A percentile compares a stretch with the other conserved stretches of the same genome.
Conservation (phyloP, 768 basidiomycete species). For the Lactifluus echinatus region DNA sequence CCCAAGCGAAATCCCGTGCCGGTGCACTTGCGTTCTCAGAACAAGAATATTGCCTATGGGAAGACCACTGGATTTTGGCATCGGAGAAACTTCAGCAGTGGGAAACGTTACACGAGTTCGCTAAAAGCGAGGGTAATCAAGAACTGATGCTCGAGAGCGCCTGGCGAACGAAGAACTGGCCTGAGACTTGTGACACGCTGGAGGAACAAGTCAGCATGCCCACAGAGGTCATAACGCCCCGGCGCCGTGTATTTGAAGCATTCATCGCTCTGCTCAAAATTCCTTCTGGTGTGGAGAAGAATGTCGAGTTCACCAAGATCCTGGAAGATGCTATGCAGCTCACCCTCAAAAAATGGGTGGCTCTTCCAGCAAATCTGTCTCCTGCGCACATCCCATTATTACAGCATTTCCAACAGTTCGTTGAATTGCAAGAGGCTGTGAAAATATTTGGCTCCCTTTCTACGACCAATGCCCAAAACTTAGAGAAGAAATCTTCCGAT, state of each 20-base stretch:
- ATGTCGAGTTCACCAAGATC: conserved; percentile 77
- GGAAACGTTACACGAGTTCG: conserved; percentile 91
- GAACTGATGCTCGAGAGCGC: conserved; percentile 92
- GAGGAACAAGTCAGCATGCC: conserved; percentile 76
- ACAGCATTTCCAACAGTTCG: conserved; percentile 98
- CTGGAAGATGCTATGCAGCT: conserved; percentile 96
- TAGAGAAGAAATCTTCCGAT: conserved; percentile 92
- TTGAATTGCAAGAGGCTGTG: conserved; percentile 92
- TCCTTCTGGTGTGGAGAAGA: conserved; percentile 75
- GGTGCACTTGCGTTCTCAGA: conserved; percentile 87
- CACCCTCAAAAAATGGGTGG: conserved; percentile 92
- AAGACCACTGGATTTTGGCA: conserved; percentile 96
- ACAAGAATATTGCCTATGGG: conserved; percentile 95
- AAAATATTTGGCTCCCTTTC: conserved; percentile 89
- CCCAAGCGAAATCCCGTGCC: conserved; percentile 75
- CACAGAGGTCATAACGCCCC: conserved; percentile 84
- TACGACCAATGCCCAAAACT: conserved; percentile 74
- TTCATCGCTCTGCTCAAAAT: conserved; percentile 83
- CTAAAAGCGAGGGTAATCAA: conserved; percentile 79
- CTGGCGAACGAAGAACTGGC: conserved; percentile 93
- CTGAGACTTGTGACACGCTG: conserved; percentile 62
- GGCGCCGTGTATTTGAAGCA: conserved; percentile 96
- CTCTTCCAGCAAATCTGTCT: conserved; percentile 77
- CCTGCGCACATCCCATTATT: conserved; percentile 90
- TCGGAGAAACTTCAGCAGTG: conserved; percentile 97